Conservation (phyloP, 225 moss, liverwort and hornwort genomes). For the Marchantia polymorpha region DNA sequence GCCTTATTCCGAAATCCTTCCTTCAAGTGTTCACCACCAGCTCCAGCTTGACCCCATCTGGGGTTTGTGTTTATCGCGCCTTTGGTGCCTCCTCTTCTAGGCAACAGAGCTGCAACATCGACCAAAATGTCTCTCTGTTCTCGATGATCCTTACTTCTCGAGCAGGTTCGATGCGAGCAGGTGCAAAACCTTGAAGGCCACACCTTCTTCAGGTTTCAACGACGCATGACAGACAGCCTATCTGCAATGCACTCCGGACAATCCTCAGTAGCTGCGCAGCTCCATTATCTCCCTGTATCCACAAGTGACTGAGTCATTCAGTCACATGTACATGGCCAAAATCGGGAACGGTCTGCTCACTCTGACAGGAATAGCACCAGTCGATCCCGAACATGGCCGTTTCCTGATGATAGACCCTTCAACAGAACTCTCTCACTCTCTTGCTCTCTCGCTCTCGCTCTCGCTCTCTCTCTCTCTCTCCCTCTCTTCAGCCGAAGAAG, state of each 20-base stretch:
- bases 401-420: not conserved
- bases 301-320: not conserved
- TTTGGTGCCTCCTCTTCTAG: not conserved
- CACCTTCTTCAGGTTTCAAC: not conserved
- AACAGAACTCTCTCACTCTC: not conserved
- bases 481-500: not conserved
- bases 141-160: not conserved
- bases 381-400: constrained; percentile 4
- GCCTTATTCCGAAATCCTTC: not conserved
- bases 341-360: not conserved
- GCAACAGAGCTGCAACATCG: constrained; percentile 13
- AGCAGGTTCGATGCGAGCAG: not conserved
- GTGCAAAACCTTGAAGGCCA: not conserved
- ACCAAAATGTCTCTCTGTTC: not conserved
- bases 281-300: not conserved
- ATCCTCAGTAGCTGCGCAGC: not conserved
- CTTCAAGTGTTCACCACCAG: not conserved
- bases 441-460: too few relatives aligned
- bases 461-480: too few relatives aligned
- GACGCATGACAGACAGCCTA: not conserved
- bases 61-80: not conserved
- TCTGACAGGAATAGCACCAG: not conserved
- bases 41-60: constrained; percentile 1
- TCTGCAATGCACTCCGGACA: not conserved
- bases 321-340: not conserved